A percentile compares a stretch with the other conserved stretches of the same genome.
Evolutionary conservation across 495 filamentous ascomycete species (phyloP).

Genomic region (Sordaria brevicollis): DNA sequence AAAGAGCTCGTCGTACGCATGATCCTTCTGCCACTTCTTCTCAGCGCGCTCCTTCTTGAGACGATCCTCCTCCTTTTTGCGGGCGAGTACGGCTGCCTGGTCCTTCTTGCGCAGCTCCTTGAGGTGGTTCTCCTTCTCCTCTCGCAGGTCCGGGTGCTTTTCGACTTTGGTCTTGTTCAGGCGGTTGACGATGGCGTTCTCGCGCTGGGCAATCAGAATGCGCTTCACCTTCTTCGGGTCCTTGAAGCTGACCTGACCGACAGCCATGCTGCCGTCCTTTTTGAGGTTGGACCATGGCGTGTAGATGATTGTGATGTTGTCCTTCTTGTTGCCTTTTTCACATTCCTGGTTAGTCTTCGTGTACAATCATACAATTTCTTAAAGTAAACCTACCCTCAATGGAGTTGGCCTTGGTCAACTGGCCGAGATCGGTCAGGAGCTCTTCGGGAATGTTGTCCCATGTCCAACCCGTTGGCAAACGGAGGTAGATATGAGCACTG

Average conservation of each 20-base stretch:
- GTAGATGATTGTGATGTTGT: constrained; percentile 92
- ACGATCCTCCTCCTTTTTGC: constrained; percentile 69
- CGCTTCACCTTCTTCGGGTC: constrained; percentile 80
- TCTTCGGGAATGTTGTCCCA: constrained; percentile 76
- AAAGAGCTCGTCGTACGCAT: constrained; percentile 85
- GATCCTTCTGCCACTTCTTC: constrained; percentile 86
- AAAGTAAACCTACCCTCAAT: constrained; percentile 65
- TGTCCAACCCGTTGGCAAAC: constrained; percentile 65
- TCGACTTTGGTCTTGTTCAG: constrained; percentile 92
- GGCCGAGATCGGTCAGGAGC: constrained; percentile 76
- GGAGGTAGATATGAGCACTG: constrained; percentile 90
- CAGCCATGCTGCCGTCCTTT: constrained; percentile 94
- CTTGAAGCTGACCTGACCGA: constrained; percentile 90
- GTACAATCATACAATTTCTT: neutral
- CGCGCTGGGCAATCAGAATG: constrained; percentile 61
- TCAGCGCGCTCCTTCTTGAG: constrained; percentile 70
- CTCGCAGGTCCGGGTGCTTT: constrained; percentile 67
- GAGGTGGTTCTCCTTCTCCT: constrained; percentile 67
- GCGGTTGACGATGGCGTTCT: constrained; percentile 87
- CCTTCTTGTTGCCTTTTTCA: constrained; percentile 84
- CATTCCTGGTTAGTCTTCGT: neutral
- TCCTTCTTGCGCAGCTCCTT: constrained; percentile 60
- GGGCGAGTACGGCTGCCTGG: constrained; percentile 52
- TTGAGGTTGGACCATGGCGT: constrained; percentile 96
- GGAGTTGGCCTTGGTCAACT: constrained; percentile 96